Evolutionary conservation across 208 protist genomes (phyloP).

Genomic region (Acanthamoeba sp.): DNA sequence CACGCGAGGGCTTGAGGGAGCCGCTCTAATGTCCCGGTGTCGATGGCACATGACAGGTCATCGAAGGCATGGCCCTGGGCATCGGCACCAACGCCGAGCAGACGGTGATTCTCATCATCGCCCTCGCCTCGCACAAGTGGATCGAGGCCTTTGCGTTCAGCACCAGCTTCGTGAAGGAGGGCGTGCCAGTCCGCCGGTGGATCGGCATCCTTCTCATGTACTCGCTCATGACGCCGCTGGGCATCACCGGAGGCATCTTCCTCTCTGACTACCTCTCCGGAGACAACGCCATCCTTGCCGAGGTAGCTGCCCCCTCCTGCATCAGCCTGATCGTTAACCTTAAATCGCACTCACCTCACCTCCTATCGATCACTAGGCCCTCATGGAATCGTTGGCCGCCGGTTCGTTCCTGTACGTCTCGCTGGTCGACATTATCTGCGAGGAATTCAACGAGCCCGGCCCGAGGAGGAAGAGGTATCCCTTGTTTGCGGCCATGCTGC

Average conservation of each 20-base stretch:
- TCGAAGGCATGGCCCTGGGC: slow-evolving; percentile 69
- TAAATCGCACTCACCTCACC: neutral
- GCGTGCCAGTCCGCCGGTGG: slow-evolving; percentile 9
- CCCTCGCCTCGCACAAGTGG: slow-evolving; percentile 67
- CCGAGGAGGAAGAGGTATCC: neutral
- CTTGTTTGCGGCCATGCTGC: slow-evolving; percentile 35
- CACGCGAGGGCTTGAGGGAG: too few relatives aligned
- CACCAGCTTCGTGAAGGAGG: slow-evolving; percentile 71
- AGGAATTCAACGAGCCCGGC: slow-evolving; percentile 53
- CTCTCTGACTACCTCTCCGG: slow-evolving; percentile 42
- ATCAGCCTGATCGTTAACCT: neutral
- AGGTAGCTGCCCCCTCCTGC: neutral
- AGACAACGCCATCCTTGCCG: slow-evolving; percentile 34
- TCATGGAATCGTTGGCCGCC: slow-evolving; percentile 66
- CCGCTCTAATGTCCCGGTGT: too few relatives aligned
- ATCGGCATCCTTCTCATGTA: slow-evolving; percentile 63
- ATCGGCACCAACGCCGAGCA: slow-evolving; percentile 47
- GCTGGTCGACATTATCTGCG: slow-evolving; percentile 58
- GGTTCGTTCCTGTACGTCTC: slow-evolving; percentile 70
- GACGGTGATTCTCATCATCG: slow-evolving; percentile 62
- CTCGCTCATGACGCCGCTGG: slow-evolving; percentile 50
- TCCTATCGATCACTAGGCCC: neutral
- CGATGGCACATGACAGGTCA: neutral
- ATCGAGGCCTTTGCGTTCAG: slow-evolving; percentile 71
- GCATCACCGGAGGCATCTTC: slow-evolving; percentile 51